phyloP scores from a whole-genome alignment of 1,284 basidiomycete genomes.

The Rhodotorula sp. region DNA sequence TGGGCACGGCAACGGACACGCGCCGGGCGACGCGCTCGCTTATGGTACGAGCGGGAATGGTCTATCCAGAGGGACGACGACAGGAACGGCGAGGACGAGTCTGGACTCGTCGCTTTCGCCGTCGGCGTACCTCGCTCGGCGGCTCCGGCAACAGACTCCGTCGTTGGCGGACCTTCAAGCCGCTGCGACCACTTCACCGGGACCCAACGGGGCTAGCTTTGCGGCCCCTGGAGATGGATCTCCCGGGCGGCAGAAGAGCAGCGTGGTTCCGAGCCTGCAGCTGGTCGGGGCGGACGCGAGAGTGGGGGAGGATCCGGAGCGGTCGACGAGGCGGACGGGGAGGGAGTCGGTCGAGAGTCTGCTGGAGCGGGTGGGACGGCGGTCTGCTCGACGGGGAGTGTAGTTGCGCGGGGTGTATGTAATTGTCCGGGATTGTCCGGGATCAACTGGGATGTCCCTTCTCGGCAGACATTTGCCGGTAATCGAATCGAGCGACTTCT shows the following conservation, averaged over 20 bases:
- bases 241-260: slow-evolving; percentile 1
- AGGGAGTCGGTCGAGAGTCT: slow-evolving; percentile 11
- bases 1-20: too few species aligned
- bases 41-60: too few species aligned
- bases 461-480: too few species aligned
- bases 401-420: not conserved
- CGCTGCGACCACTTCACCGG: not conserved
- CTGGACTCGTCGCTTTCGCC: not conserved
- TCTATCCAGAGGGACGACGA: not conserved
- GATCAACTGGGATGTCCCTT: too few species aligned
- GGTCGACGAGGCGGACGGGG: slow-evolving; percentile 11
- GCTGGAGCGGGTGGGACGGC: slow-evolving; percentile 12
- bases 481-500: too few species aligned
- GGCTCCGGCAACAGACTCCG: slow-evolving; percentile 5
- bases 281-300: not conserved
- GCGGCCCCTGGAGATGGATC: not conserved
- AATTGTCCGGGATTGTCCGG: not conserved
- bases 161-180: slow-evolving; percentile 25
- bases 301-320: not conserved
- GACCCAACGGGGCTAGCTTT: not conserved
- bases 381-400: not conserved
- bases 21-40: too few species aligned
- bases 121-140: not conserved
- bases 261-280: not conserved
- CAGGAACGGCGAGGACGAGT: not conserved